A percentile compares a stretch with the other conserved stretches of the same genome.
These are phyloP conservation scores for Cladophialophora bantiana DNA, from an alignment of 2,329 filamentous ascomycete genomes.

Conservation along the genomic window DNA sequence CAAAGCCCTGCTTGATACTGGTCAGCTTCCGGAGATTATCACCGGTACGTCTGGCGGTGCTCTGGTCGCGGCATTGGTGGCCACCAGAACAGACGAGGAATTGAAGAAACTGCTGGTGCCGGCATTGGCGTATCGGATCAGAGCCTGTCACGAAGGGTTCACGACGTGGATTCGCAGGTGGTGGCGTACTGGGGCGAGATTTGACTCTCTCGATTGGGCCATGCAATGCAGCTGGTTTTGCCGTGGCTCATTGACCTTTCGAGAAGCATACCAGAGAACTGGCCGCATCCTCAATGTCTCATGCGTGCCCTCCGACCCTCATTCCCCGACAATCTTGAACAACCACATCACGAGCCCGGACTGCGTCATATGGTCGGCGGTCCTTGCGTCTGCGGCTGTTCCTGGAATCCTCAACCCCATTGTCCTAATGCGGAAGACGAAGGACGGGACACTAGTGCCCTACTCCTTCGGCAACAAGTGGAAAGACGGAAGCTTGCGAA, in stretches of 20 bases:
- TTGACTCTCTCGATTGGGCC: conserved; percentile 94
- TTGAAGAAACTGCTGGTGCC: conserved; percentile 84
- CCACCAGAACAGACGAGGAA: conserved; percentile 90
- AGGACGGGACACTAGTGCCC: conserved; percentile 77
- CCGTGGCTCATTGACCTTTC: conserved; percentile 88
- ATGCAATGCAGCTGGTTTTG: conserved; percentile 86
- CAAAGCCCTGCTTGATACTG: conserved; percentile 84
- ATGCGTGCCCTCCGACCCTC: conserved; percentile 93
- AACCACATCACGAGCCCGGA: conserved; percentile 96
- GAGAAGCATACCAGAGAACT: conserved; percentile 91
- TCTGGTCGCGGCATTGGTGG: conserved; percentile 83
- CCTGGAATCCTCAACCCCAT: conserved; percentile 96
- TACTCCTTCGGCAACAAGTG: conserved; percentile 99
- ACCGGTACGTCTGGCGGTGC: conserved; percentile 96
- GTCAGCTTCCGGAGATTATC: conserved; percentile 88
- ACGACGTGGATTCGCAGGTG: conserved; percentile 80
- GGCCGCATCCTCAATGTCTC: conserved; percentile 94
- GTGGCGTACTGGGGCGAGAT: conserved; percentile 91
- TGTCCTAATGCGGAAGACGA: conserved; percentile 85
- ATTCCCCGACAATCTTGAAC: conserved; percentile 88
- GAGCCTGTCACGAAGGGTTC: conserved; percentile 80
- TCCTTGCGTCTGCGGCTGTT: conserved; percentile 91
- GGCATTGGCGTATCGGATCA: conserved; percentile 83
- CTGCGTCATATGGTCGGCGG: conserved; percentile 98
- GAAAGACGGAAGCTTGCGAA: conserved; percentile 95